Conservation (phyloP, 2,329 filamentous ascomycete genomes). For the Periconia macrospinosa region DNA sequence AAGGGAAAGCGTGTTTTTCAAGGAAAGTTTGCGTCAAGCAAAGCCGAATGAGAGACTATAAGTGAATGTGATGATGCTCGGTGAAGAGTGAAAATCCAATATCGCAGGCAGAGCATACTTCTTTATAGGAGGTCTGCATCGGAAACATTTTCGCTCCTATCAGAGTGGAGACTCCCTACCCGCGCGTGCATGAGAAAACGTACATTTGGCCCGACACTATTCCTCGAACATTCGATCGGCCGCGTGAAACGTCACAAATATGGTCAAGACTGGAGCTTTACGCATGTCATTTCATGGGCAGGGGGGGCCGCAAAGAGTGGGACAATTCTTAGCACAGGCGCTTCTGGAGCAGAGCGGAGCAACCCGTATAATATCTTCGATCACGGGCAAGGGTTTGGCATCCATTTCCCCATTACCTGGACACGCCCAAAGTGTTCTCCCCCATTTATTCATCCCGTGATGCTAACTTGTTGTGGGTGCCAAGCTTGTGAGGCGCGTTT, state of each 20-base stretch:
- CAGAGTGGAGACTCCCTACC: background rate
- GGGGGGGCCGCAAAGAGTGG: background rate
- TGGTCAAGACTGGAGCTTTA: background rate
- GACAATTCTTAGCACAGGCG: background rate
- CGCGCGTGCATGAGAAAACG: background rate
- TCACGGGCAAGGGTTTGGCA: background rate
- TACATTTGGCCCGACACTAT: background rate
- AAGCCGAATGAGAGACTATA: conserved; percentile 2
- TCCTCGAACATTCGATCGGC: background rate
- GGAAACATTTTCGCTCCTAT: background rate
- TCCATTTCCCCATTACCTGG: background rate
- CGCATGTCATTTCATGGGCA: background rate
- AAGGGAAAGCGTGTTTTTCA: background rate
- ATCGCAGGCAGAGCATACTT: background rate
- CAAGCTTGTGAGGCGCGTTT: background rate
- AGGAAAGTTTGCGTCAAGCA: conserved; percentile 13
- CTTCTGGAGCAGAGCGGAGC: background rate
- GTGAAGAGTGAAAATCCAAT: conserved; percentile 5
- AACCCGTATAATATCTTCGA: background rate
- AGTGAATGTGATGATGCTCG: conserved; percentile 4
- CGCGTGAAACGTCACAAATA: conserved; percentile 8
- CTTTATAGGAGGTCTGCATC: conserved; percentile 6
- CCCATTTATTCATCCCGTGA: background rate
- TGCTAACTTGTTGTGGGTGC: background rate
- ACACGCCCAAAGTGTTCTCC: background rate